Base-by-base conservation (phyloP, 2,329 filamentous ascomycete genomes). In the Aspergillus sp. region DNA sequence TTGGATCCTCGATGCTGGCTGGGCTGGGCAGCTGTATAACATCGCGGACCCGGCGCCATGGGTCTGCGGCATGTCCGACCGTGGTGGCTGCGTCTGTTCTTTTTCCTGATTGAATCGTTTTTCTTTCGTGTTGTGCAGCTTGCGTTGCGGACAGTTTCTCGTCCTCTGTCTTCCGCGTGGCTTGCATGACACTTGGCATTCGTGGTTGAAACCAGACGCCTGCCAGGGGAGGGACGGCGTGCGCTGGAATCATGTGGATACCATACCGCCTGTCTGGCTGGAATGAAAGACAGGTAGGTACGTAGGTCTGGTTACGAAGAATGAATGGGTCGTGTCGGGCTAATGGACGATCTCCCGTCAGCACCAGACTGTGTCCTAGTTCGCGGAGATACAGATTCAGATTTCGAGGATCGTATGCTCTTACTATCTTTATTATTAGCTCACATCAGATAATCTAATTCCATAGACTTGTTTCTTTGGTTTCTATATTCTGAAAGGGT, bases 281-380 rank as follows among this genome's bases (percentile, higher is more conserved):
- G 23, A 25, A 45, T 23, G 19, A 21, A n/a, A 16, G 29, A 20
- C 5, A 19, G 17, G 23, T 25, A n/a, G n/a, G n/a, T n/a, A n/a
- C n/a, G n/a, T n/a, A n/a, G n/a, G n/a, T n/a, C n/a, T n/a, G n/a
- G n/a, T n/a, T n/a, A n/a, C n/a, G n/a, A n/a, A 17, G 31, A 47
- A 47, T 47, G 29, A 19, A 29, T 47, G 25, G 34, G 45, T 34
- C 31, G 17, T 47, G 20, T 20, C 36, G 31, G 36, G 34, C 57
- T 61, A 62, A 56, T 49, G 40, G 57, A 53, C 51, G 57, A 62
- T 62, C 60, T 61, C 55, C 58, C 58, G 56, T 49, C 48, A 40
- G 20, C 34, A 42, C 49, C 43, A 38, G 16, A 16, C 34, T 11
- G 34, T n/a, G 3, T n/a, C 34, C 13, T n/a, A 38, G 14, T 11